Evolutionary conservation across 1,284 basidiomycete genomes (phyloP), one percentile per base, ranked within the genome.

Genomic region (Pisolithus thermaeus): DNA sequence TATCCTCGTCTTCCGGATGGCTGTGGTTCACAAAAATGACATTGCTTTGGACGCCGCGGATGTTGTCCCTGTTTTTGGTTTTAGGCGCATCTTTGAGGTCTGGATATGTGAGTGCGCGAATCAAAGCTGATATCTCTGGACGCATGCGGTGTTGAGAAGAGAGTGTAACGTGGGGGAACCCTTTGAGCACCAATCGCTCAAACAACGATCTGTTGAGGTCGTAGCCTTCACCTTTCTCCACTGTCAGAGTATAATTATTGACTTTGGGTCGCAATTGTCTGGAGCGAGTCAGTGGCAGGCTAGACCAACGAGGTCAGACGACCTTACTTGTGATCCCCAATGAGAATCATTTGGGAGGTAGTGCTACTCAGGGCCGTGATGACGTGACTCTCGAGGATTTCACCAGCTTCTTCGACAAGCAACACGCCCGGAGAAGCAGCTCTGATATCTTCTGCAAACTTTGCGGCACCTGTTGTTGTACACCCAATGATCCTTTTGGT

Each of bases 181-280:
- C 75, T 56, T 75, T 75, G 6, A 79, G 59, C n/a, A 85, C 79
- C 4, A 85, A 73, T 4, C 84, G 78, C 56, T 86, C 83, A 57
- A 86, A 86, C 3, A 86, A 69, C 0, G 81, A 84, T 38, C 72
- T 63, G 53, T 86, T 86, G 6, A 86, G 73, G 52, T 86, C 79
- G 51, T 70, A 85, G 0, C 80, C 81, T 9, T 81, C 76, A 0
- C 75, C 81, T 56, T 81, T 86, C 63, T 86, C 84, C 16, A 80
- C 76, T 0, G 81, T 83, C 20, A 86, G 64, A 0, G 61, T 49
- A 53, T 85, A 86, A 52, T 75, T 75, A 55, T 84, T 83, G 48
- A 84, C 79, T 59, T 86, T 86, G 0, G 83, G 84, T 8, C 83
- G 80, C 4, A 86, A 69, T 64, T 86, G 84, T 63, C 84, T 86